Base-by-base conservation (phyloP, 441 rosid genomes). In the Corymbia citriodora region DNA sequence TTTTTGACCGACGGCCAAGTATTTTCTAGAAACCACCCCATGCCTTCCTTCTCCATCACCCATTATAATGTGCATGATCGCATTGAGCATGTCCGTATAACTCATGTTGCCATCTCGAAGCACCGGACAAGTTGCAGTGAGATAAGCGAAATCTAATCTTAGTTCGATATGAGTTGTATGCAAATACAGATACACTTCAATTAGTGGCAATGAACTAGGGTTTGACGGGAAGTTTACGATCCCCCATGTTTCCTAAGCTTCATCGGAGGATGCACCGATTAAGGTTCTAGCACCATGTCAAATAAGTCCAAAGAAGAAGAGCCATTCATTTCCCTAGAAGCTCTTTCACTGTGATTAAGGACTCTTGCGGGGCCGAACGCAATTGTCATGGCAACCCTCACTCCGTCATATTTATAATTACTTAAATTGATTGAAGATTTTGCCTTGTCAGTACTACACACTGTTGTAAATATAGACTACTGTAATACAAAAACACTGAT, bases 1-100 rank as follows among this genome's bases (percentile, higher is more conserved):
- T 45, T 79, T 40, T 45, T 0, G 3, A 79, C 6, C 0, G 3
- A 25, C 0, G n/a, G 18, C 1, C 7, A 23, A 45, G 52, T 52
- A 23, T 27, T 45, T 7, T 23, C 18, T 0, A 45, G 33, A 29
- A 63, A 63, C 70, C 18, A 13, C 5, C 0, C 8, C 33, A 3
- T 63, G 33, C 1, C 74, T 21, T n/a, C n/a, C 10, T 14, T 65
- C 40, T 65, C 40, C 74, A n/a, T 68, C 3, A 4, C 74, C 74
- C 74, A 31, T 68, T 31, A 68, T 8, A 68, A 68, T 1, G 40
- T 8, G 40, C 33, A 68, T n/a, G 74, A 31, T 68, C 33, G 40
- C 40, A n/a, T 2, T 2, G 40, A 31, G 7, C 36, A 65, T 65
- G 40, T 65, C 4, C 3, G 8, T 65, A 8, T 65, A 65, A n/a